These are phyloP conservation scores for Boletus vermiculosoides DNA, from an alignment of 768 basidiomycete genomes.

Conservation along the genomic window DNA sequence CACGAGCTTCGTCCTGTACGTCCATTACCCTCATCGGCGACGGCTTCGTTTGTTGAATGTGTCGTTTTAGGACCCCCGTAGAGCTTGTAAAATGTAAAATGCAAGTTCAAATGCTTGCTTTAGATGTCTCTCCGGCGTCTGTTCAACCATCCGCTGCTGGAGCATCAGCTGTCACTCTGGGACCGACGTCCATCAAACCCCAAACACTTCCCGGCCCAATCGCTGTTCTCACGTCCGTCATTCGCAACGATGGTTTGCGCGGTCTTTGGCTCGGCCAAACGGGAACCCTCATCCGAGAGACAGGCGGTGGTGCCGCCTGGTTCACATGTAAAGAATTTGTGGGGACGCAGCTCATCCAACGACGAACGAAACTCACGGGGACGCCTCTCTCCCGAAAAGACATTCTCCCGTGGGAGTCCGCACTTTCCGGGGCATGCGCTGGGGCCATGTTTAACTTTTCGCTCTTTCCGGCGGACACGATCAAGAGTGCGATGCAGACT, in stretches of 20 bases:
- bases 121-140: conserved; percentile 17
- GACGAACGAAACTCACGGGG: conserved; percentile 36
- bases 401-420: conserved; percentile 77
- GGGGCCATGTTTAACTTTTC: conserved; percentile 83
- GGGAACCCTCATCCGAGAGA: conserved; percentile 90
- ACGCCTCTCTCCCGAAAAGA: conserved; percentile 39
- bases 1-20: conserved; percentile 85
- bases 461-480: conserved; percentile 93
- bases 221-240: conserved; percentile 57
- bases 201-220: conserved; percentile 67
- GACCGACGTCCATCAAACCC: conserved; percentile 9
- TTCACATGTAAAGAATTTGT: conserved; percentile 85
- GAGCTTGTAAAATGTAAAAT: conserved; percentile 97
- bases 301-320: conserved; percentile 89
- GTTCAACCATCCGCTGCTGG: conserved; percentile 14
- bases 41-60: neutral
- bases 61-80: conserved; percentile 70
- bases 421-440: conserved; percentile 81
- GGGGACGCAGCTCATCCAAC: conserved; percentile 55
- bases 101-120: conserved; percentile 88
- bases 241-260: conserved; percentile 66
- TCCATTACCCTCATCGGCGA: conserved; percentile 9
- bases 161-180: conserved; percentile 14
- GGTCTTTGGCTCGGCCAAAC: conserved; percentile 98
- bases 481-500: conserved; percentile 95